Evolutionary conservation across 371 early-diverging fungal species (phyloP).

Genomic region (Sporodiniella umbellata): DNA sequence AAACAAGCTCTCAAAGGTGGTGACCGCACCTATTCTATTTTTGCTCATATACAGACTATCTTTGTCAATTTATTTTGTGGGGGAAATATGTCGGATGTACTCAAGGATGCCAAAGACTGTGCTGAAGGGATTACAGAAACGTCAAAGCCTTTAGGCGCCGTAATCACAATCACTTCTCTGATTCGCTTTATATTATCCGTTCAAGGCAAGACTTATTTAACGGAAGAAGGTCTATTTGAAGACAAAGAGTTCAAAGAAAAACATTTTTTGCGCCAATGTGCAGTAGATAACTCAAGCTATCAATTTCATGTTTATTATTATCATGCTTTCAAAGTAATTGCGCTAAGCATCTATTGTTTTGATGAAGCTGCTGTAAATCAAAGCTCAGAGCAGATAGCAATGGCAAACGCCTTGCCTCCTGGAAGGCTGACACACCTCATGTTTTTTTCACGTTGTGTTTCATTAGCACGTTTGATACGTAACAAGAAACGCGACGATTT

Average conservation of each 20-base stretch:
- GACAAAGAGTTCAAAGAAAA: conserved; percentile 33
- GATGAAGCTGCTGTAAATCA: conserved; percentile 26
- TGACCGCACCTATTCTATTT: conserved; percentile 40
- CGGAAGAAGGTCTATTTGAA: conserved; percentile 31
- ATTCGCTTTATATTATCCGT: conserved; percentile 37
- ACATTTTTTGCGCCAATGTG: conserved; percentile 16
- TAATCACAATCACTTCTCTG: conserved; percentile 24
- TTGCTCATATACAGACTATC: conserved; percentile 35
- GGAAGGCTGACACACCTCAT: conserved; percentile 38
- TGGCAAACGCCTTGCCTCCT: conserved; percentile 31
- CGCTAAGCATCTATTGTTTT: conserved; percentile 28
- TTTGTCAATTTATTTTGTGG: conserved; percentile 30
- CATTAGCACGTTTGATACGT: conserved; percentile 26
- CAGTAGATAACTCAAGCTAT: not conserved
- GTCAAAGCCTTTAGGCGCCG: conserved; percentile 23
- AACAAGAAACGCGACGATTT: conserved; percentile 3
- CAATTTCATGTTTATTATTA: conserved; percentile 27
- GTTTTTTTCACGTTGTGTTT: conserved; percentile 39
- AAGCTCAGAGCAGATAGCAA: conserved; percentile 24
- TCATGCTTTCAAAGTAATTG: conserved; percentile 30
- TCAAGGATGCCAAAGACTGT: conserved; percentile 37
- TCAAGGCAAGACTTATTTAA: conserved; percentile 38
- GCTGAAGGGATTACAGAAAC: conserved; percentile 27
- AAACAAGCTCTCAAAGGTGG: conserved; percentile 42
- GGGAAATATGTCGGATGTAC: conserved; percentile 29